Percentiles rank a stretch among this genome's conserved stretches.
Evolutionary conservation across 1,284 basidiomycete species (phyloP).

Genomic region (Ceraceosorus guamensis): DNA sequence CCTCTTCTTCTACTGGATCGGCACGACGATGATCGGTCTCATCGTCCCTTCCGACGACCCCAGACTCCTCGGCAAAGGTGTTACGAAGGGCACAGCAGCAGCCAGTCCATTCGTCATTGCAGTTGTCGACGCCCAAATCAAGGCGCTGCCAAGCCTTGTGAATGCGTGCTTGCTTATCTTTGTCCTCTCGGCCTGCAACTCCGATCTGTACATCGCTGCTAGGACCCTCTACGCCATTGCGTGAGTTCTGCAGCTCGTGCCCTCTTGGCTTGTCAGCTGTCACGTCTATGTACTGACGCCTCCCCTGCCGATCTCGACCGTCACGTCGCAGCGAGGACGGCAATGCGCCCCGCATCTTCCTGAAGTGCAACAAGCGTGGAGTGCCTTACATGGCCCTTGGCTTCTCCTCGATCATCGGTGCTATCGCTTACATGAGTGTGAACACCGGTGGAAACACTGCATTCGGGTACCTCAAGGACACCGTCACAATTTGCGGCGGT

Average conservation of each 20-base stretch:
- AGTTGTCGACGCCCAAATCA: neutral
- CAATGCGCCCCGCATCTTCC: conserved; percentile 51
- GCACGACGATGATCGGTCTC: conserved; percentile 61
- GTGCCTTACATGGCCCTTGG: conserved; percentile 7
- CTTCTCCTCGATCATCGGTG: conserved; percentile 14
- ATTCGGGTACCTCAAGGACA: conserved; percentile 17
- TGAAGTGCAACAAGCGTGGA: conserved; percentile 1
- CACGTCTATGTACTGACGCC: too few species aligned
- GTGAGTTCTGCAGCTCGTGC: too few species aligned
- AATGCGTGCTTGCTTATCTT: conserved; percentile 53
- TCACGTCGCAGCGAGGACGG: too few species aligned
- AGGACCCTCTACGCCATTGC: conserved; percentile 56
- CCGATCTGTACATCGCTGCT: conserved; percentile 56
- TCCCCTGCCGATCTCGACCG: too few species aligned
- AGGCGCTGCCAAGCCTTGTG: conserved; percentile 20
- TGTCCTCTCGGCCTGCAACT: conserved; percentile 56
- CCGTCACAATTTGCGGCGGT: conserved; percentile 52
- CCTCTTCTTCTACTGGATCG: conserved; percentile 57
- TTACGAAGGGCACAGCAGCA: conserved; percentile 58
- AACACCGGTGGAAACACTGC: conserved; percentile 54
- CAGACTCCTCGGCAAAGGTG: conserved; percentile 52
- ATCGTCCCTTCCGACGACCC: conserved; percentile 64
- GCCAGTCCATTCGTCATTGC: conserved; percentile 80
- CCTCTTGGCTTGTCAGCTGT: too few species aligned
- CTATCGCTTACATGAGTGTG: conserved; percentile 61